Base-by-base conservation (phyloP, 495 filamentous ascomycete genomes). In the Penicillium crystallinum region DNA sequence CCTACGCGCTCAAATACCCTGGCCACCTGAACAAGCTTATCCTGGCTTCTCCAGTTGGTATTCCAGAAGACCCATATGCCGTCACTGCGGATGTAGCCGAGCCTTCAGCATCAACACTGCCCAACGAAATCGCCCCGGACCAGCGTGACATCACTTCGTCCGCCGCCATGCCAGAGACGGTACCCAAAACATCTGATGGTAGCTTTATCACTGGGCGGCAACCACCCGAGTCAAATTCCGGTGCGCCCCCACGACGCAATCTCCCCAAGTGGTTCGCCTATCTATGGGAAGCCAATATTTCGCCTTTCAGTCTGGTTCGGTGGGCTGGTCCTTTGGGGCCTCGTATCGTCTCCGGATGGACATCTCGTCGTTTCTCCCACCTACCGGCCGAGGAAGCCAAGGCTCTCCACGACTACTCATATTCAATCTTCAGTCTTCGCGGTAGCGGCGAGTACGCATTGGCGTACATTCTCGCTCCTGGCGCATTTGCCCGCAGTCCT, bases 281-380 rank as follows among this genome's bases (percentile, higher is more conserved):
- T 66, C 79, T 98, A 30, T 98, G 93, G 93, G 93, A 98, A 52
- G 89, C 90, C 56, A 98, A 98, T 63, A 85, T 98, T 56, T 96
- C 90, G 1, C 93, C 95, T 15, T 98, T 98, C 67, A 89, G 83
- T 54, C 68, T 98, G 15, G 81, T 98, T 8, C 88, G 93, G 46
- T 86, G 91, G 79, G 72, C 89, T 9, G 93, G 93, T n/a, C 93
- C 93, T 1, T 67, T 98, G 1, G 93, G 93, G 1, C 93, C 93
- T 6, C 83, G 91, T 2, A 78, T 98, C 27, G 90, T 96, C 0
- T 96, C 91, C 0, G 92, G 93, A 17, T 98, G 93, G 93, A 95
- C 93, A 2, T 86, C 84, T 4, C 84, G 93, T 7, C 83, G 93
- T 22, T 98, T 98, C 70, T 88, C 88, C 39, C 90, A 96, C 56